These are phyloP conservation scores for Kandelia obovata DNA, from an alignment of 345 rosid species.

Conservation along the genomic window DNA sequence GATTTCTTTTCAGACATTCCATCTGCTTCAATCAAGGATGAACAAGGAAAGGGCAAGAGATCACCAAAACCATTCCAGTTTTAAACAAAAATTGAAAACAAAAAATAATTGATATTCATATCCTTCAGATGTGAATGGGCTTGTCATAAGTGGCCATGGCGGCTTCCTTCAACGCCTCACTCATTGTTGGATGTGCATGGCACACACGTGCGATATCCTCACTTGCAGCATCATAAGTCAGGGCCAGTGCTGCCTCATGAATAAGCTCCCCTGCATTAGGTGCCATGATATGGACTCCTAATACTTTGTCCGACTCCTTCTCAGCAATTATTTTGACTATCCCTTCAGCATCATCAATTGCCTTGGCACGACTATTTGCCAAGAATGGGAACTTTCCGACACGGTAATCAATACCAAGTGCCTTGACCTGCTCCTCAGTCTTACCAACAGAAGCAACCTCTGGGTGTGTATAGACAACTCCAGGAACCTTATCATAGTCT, in stretches of 20 bases:
- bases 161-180: constrained; percentile 99
- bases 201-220: constrained; percentile 97
- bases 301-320: constrained; percentile 88
- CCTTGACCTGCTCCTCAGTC: constrained; percentile 97
- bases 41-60: constrained; percentile 15
- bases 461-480: constrained; percentile 96
- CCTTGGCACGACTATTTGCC: constrained; percentile 99
- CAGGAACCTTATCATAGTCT: constrained; percentile 96
- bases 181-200: constrained; percentile 99
- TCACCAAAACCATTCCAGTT: constrained; percentile 12
- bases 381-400: constrained; percentile 97
- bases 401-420: constrained; percentile 60
- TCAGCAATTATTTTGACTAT: constrained; percentile 89
- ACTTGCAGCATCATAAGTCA: constrained; percentile 80
- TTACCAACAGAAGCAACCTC: constrained; percentile 97
- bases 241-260: constrained; percentile 90
- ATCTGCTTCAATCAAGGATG: constrained; percentile 19
- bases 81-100: constrained; percentile 17
- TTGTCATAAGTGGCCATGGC: constrained; percentile 99
- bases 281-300: constrained; percentile 95
- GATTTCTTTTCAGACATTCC: constrained; percentile 20
- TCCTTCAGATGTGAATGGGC: constrained; percentile 79
- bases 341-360: constrained; percentile 92
- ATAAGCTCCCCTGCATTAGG: constrained; percentile 97
- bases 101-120: constrained; percentile 10